Conservation (phyloP, 225 moss, liverwort and hornwort genomes). For the Bryoerythrophyllum caledonicum region DNA sequence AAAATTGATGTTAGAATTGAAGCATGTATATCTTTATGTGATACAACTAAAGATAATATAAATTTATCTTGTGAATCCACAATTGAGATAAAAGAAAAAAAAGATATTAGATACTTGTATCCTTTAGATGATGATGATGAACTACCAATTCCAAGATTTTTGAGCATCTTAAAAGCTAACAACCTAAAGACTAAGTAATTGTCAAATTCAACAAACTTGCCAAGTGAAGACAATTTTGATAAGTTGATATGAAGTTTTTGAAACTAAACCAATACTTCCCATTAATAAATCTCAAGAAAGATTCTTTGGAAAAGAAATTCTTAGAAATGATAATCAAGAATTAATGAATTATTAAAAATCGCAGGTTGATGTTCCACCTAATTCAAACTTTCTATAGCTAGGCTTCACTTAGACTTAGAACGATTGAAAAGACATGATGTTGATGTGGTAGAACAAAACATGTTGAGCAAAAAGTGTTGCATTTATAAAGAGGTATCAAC, state of each 20-base stretch:
- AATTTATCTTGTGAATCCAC: not conserved
- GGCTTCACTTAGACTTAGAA: fast-evolving
- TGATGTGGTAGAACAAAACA: not conserved
- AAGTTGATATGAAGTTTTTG: not conserved
- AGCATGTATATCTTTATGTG: fast-evolving
- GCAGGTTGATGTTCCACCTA: not conserved
- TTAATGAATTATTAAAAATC: too few species aligned
- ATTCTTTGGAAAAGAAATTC: fast-evolving
- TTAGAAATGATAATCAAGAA: fast-evolving
- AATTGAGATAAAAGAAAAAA: fast-evolving
- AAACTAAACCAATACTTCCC: not conserved
- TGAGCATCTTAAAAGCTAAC: conserved; percentile 26
- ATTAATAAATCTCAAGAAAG: not conserved
- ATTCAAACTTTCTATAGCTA: not conserved
- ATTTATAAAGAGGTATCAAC: not conserved
- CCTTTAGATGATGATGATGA: not conserved
- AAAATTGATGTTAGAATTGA: not conserved
- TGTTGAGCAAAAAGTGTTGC: fast-evolving
- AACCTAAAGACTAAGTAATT: not conserved
- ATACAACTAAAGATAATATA: not conserved
- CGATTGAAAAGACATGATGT: not conserved
- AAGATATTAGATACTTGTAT: conserved; percentile 12
- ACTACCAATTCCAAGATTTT: conserved; percentile 21
- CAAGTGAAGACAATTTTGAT: not conserved
- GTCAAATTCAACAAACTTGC: not conserved